Conservation (phyloP, 768 basidiomycete species). For the Boletus edulis region DNA sequence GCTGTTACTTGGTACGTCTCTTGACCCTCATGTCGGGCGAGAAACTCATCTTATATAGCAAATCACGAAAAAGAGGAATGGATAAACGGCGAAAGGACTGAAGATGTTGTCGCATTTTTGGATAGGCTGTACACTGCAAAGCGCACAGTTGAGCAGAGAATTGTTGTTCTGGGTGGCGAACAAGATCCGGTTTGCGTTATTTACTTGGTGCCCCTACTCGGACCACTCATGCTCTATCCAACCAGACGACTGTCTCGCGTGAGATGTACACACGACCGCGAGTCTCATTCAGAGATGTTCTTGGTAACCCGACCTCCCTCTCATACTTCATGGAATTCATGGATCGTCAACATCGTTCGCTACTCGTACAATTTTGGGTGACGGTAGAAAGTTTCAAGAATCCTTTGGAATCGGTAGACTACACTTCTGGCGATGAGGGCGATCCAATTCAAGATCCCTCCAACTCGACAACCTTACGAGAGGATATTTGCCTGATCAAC, state of each 20-base stretch:
- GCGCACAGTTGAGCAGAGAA: conserved; percentile 81
- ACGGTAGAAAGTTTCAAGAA: conserved; percentile 98
- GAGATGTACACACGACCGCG: conserved; percentile 47
- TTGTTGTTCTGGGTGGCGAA: conserved; percentile 72
- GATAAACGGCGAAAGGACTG: conserved; percentile 83
- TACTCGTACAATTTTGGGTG: conserved; percentile 95
- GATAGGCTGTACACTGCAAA: conserved; percentile 89
- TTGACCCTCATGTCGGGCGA: neutral
- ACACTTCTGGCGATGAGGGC: conserved; percentile 57
- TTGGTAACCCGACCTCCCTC: conserved; percentile 85
- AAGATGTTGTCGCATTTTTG: conserved; percentile 83
- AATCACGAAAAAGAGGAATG: conserved; percentile 86
- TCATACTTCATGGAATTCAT: conserved; percentile 99
- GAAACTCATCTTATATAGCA: conserved; percentile 39
- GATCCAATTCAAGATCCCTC: conserved; percentile 57
- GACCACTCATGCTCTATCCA: conserved; percentile 2
- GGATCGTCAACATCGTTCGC: conserved; percentile 82
- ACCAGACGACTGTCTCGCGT: conserved; percentile 39
- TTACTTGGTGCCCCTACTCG: neutral
- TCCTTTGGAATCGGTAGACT: conserved; percentile 81
- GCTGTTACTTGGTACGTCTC: conserved; percentile 57
- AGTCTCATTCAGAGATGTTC: conserved; percentile 71
- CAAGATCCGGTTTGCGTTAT: conserved; percentile 51
- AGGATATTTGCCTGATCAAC: conserved; percentile 88
- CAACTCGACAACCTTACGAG: conserved; percentile 62